phyloP scores from a whole-genome alignment of 2,329 filamentous ascomycete species.

The Cladosporium sp. region DNA sequence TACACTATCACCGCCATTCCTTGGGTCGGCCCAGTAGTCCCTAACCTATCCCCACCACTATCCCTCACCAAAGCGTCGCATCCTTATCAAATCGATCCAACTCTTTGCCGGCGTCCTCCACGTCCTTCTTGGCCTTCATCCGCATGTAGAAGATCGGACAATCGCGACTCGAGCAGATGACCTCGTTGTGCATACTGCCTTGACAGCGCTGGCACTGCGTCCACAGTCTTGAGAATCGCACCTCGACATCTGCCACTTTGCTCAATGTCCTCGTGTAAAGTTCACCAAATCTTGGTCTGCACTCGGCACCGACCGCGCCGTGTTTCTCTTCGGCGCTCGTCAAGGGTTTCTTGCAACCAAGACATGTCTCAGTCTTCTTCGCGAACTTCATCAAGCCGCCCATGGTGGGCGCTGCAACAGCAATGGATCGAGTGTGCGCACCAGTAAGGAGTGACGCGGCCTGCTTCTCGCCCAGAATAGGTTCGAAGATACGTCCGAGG shows the following conservation, averaged over 20 bases:
- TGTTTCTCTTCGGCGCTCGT: conserved; percentile 74
- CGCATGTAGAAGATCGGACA: conserved; percentile 99
- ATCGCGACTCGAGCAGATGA: conserved; percentile 94
- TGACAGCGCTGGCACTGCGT: conserved; percentile 98
- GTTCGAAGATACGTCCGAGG: conserved; percentile 92
- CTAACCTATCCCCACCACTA: neutral
- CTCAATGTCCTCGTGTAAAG: conserved; percentile 89
- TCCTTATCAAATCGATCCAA: conserved; percentile 86
- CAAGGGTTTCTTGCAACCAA: conserved; percentile 98
- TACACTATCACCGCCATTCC: conserved; percentile 6
- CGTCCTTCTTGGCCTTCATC: conserved; percentile 99
- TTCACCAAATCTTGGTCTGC: conserved; percentile 81
- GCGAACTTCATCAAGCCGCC: conserved; percentile 98
- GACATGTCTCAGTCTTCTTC: conserved; percentile 96
- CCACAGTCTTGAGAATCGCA: conserved; percentile 90
- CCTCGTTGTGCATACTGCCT: conserved; percentile 96
- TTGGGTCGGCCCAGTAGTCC: conserved; percentile 1
- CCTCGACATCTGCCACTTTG: conserved; percentile 88
- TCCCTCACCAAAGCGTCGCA: conserved; percentile 64
- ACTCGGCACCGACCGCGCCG: conserved; percentile 87
- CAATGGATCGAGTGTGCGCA: conserved; percentile 92
- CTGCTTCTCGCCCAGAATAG: conserved; percentile 91
- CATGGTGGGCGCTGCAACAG: conserved; percentile 85
- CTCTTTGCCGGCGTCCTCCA: conserved; percentile 92
- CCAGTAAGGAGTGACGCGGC: conserved; percentile 83